Percentiles rank a stretch among this genome's conserved stretches.
Evolutionary conservation across 2,329 filamentous ascomycete genomes (phyloP).

Genomic region (Aspergillus pseudoterreus): DNA sequence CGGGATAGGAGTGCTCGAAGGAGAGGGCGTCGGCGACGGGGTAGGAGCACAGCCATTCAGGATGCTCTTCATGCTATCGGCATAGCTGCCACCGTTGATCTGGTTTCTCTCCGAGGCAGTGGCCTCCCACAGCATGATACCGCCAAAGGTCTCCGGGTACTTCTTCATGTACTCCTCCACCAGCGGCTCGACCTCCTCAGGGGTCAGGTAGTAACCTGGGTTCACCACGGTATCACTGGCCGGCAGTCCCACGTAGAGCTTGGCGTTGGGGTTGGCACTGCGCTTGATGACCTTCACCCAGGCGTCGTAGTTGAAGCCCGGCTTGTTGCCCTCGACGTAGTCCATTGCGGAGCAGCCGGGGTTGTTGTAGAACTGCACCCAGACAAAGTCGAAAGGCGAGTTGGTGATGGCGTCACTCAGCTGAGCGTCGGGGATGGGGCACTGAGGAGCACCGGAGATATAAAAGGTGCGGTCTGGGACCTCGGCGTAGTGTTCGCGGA

Average conservation of each 20-base stretch:
- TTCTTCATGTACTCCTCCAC: conserved; percentile 41
- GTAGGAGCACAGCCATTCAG: conserved; percentile 27
- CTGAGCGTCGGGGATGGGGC: conserved; percentile 46
- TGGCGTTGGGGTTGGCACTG: conserved; percentile 42
- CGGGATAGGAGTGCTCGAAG: conserved; percentile 1
- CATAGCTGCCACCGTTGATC: conserved; percentile 44
- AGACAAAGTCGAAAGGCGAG: conserved; percentile 51
- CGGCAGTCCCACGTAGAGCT: conserved; percentile 53
- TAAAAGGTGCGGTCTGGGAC: conserved; percentile 42
- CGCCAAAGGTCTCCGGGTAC: conserved; percentile 48
- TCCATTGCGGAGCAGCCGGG: conserved; percentile 47
- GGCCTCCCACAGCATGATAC: conserved; percentile 60
- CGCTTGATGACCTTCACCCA: conserved; percentile 42
- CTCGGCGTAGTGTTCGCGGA: conserved; percentile 40
- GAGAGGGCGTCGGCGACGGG: conserved; percentile 15
- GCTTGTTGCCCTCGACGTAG: conserved; percentile 31
- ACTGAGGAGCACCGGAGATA: conserved; percentile 54
- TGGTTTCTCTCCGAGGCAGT: conserved; percentile 47
- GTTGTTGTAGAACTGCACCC: conserved; percentile 57
- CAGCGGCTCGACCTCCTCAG: conserved; percentile 43
- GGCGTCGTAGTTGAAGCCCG: conserved; percentile 44
- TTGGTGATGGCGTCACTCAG: conserved; percentile 44
- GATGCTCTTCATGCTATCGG: conserved; percentile 47
- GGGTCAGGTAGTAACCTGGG: conserved; percentile 45
- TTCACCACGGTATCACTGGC: conserved; percentile 29